Base-by-base conservation (phyloP, 306 rosid species). In the Acacia melanoxylon region DNA sequence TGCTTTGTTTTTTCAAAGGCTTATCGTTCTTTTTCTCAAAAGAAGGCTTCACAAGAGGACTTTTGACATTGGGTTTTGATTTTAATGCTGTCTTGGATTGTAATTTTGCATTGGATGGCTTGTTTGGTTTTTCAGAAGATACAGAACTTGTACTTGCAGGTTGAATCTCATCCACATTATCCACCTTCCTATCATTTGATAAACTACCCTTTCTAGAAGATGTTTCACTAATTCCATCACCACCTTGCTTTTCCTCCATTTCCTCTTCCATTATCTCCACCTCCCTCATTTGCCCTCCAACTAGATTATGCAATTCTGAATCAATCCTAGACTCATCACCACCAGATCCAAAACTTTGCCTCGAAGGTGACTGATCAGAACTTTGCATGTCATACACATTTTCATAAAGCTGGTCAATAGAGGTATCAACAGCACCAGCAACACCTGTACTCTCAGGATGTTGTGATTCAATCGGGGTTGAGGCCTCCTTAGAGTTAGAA, bases 311-410 rank as follows among this genome's bases (percentile, higher is more conserved):
- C 82, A 96, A 80, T 75, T 96, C 99, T 2, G 97, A 96, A 88
- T 96, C 99, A 52, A 93, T 92, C 87, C 94, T 89, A 72, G 99
- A 96, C 85, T 96, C 99, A 46, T 90, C 99, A n/a, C 94, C 98
- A 77, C 93, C 91, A 5, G 99, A 92, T 80, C 92, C 94, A 88
- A 89, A 90, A 81, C 99, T 96, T 75, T 65, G 91, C 85, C 97
- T 86, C 9, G 98, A 92, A 37, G 97, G 91, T 4, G 99, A 96
- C 78, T 81, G 97, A 86, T 96, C 98, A 66, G 98, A 96, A 87
- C 97, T 96, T 87, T 93, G 98, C 97, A 96, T 93, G 77, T 96
- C 99, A 82, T 94, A 96, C 10, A 96, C 98, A 85, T 96, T 93
- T 58, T 96, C 98, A 89, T 96, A 96, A 49, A 96, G 95, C 90